These are phyloP conservation scores for Bruguiera sexangula DNA, from an alignment of 345 rosid genomes.

Conservation along the genomic window DNA sequence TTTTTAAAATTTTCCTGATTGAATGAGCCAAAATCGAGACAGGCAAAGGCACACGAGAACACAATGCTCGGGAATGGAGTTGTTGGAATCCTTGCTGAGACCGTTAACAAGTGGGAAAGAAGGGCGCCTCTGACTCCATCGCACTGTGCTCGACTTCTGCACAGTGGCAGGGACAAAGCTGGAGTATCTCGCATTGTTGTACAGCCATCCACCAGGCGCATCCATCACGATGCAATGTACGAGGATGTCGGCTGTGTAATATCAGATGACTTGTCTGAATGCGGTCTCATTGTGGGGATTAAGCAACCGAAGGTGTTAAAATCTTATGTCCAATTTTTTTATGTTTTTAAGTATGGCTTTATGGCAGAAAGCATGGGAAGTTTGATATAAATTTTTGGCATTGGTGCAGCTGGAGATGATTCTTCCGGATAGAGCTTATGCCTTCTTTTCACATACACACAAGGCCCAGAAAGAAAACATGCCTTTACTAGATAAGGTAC, in stretches of 20 bases:
- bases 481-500: conserved; percentile 79
- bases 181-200: conserved; percentile 73
- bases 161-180: conserved; percentile 58
- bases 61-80: conserved; percentile 82
- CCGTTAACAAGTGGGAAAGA: conserved; percentile 89
- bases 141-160: conserved; percentile 80
- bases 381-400: conserved; percentile 1
- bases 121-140: conserved; percentile 85
- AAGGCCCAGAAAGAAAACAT: conserved; percentile 85
- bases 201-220: conserved; percentile 90
- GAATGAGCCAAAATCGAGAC: no score
- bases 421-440: conserved; percentile 78
- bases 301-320: conserved; percentile 69
- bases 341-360: background rate
- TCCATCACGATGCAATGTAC: conserved; percentile 75
- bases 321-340: background rate
- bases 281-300: conserved; percentile 81
- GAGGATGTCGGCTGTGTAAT: conserved; percentile 82
- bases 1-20: no score
- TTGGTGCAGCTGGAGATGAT: conserved; percentile 62
- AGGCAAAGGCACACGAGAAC: background rate
- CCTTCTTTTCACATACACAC: conserved; percentile 91
- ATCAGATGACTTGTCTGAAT: conserved; percentile 79
- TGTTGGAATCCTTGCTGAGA: conserved; percentile 76
- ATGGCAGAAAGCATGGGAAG: background rate